Conservation (phyloP, 2,329 filamentous ascomycete species). For the Parastagonospora nodorum region DNA sequence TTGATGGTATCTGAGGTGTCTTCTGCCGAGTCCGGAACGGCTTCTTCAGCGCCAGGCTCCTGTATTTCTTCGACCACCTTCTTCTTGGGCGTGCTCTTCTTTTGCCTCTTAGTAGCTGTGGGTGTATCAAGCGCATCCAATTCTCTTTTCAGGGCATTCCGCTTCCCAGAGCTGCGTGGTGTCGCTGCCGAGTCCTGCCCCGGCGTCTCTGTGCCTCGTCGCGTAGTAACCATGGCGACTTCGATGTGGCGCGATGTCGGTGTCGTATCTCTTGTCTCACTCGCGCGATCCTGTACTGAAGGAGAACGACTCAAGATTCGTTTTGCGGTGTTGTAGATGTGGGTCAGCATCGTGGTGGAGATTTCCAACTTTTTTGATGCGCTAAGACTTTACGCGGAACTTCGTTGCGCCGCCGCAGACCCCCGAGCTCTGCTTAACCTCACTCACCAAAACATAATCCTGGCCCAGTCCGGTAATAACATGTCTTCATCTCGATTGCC, state of each 20-base stretch:
- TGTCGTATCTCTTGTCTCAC: conserved; percentile 17
- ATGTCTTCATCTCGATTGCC: conserved; percentile 29
- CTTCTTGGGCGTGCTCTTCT: conserved; percentile 22
- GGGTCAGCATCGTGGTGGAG: conserved; percentile 35
- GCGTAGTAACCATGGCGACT: conserved; percentile 42
- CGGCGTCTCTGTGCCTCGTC: conserved; percentile 36
- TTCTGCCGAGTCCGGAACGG: conserved; percentile 14
- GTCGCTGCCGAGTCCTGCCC: conserved; percentile 24
- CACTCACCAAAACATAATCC: not conserved
- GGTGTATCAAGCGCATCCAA: conserved; percentile 37
- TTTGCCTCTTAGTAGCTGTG: conserved; percentile 34
- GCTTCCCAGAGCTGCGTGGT: conserved; percentile 31
- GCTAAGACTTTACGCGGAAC: conserved; percentile 29
- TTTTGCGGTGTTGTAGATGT: conserved; percentile 36
- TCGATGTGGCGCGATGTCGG: conserved; percentile 15
- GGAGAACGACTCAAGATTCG: conserved; percentile 38
- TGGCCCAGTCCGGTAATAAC: not conserved
- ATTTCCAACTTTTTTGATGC: conserved; percentile 28
- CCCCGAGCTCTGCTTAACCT: conserved; percentile 13
- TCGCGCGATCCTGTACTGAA: conserved; percentile 28
- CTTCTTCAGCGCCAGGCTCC: conserved; percentile 3
- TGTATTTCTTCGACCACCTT: conserved; percentile 13
- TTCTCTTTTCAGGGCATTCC: conserved; percentile 32
- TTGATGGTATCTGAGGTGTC: conserved; percentile 16
- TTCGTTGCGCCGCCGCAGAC: conserved; percentile 17